phyloP scores from a whole-genome alignment of 2,329 filamentous ascomycete genomes.

The Leptographium wingfieldii region DNA sequence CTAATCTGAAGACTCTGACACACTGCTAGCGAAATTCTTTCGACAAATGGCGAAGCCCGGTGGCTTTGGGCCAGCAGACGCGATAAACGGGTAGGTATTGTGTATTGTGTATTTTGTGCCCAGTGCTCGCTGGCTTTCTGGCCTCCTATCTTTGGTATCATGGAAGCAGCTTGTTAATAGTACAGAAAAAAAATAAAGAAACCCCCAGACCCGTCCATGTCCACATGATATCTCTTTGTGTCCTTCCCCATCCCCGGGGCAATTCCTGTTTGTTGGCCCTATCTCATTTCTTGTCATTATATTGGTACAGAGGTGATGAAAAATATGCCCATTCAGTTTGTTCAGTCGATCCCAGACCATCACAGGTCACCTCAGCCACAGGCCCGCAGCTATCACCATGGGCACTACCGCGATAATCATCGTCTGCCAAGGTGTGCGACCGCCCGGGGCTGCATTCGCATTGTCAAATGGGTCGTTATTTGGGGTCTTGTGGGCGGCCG shows the following conservation, averaged over 20 bases:
- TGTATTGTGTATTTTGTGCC: not conserved
- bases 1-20: not conserved
- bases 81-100: not conserved
- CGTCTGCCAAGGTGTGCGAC: not conserved
- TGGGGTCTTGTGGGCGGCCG: constrained; percentile 6
- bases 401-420: not conserved
- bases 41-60: too few relatives aligned
- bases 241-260: not conserved
- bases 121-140: not conserved
- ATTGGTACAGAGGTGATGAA: not conserved
- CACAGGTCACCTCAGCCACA: not conserved
- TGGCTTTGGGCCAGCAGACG: not conserved
- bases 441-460: not conserved
- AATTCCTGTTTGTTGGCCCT: not conserved
- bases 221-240: not conserved
- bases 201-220: not conserved
- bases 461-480: constrained; percentile 12
- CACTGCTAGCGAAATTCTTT: not conserved
- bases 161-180: not conserved
- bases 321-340: too few relatives aligned
- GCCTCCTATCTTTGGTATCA: not conserved
- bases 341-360: not conserved
- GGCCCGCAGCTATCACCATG: not conserved
- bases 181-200: not conserved
- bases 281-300: not conserved